Base-by-base conservation (phyloP, 768 basidiomycete species). In the Multifurca ochricompacta region DNA sequence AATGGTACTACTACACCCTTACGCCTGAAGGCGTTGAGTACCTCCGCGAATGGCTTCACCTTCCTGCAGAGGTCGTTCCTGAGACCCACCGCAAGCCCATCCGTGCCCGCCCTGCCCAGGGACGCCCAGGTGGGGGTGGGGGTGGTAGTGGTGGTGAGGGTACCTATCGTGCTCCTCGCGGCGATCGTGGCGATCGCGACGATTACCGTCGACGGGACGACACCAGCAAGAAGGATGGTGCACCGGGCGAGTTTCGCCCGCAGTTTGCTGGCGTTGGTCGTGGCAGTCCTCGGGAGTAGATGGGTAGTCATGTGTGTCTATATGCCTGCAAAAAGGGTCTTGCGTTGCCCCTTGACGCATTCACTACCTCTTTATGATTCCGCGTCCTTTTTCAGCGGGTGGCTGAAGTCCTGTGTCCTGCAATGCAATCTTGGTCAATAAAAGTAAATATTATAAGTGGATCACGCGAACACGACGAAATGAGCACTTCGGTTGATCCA, bases 1-100 rank as follows among this genome's bases (percentile, higher is more conserved):
- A 97, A 68, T 96, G 83, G 80, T 99, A 96, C 75, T 99, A 98
- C 77, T 99, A 98, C 75, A 80, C 83, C 67, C 79, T 99, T 67
- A 99, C 94, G 64, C 85, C 91, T 48, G 96, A 98, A 72, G 96
- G 96, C 67, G 85, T 98, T 61, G 92, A 95, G 64, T 95, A 88
- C 75, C 87, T 98, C 71, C 86, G 95, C 61, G 92, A 95, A 74
- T 93, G 86, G 88, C 81, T 96, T 53, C 91, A 96, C 76, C 85
- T 97, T 62, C 94, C 93, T 48, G 72, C 73, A 57, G 95, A 99
- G 74, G 97, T 99, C 68, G 96, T 99, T 50, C 96, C 95, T 55
- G 76, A 90, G 53, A 99, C 96, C 58, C 91, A 95, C 81, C 96
- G 96, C 79, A 96, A 94, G 77, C 88, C 90, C 57, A 87, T 79